phyloP scores from a whole-genome alignment of 208 protist species.

The Trichomonas gallinae region DNA sequence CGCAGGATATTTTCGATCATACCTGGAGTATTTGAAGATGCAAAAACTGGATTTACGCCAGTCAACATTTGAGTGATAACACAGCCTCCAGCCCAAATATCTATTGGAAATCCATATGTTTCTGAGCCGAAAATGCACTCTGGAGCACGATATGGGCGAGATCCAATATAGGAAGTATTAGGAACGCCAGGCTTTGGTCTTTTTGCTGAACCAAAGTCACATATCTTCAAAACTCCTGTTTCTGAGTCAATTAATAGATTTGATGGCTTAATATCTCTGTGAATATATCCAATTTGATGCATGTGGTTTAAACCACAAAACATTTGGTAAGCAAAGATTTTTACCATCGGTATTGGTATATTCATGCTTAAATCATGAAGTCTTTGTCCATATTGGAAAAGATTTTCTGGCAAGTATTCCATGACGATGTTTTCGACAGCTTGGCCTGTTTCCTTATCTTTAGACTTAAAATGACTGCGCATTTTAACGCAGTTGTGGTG shows the following conservation, averaged over 20 bases:
- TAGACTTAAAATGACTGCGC: not conserved
- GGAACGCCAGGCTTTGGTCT: slow-evolving; percentile 53
- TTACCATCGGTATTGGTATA: not conserved
- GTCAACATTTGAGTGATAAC: slow-evolving; percentile 93
- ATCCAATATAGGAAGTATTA: slow-evolving; percentile 77
- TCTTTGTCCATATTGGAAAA: slow-evolving; percentile 62
- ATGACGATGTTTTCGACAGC: slow-evolving; percentile 93
- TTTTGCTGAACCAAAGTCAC: slow-evolving; percentile 73
- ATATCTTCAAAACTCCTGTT: slow-evolving; percentile 70
- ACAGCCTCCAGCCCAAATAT: slow-evolving; percentile 73
- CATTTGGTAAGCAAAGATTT: slow-evolving; percentile 84
- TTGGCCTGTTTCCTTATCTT: slow-evolving; percentile 45
- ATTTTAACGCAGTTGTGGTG: not conserved
- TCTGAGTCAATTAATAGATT: slow-evolving; percentile 67
- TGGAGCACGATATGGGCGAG: slow-evolving; percentile 72
- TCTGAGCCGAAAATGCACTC: slow-evolving; percentile 74
- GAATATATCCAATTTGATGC: slow-evolving; percentile 69
- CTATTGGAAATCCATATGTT: slow-evolving; percentile 71
- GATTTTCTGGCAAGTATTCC: slow-evolving; percentile 88
- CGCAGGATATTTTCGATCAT: not conserved
- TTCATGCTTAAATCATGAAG: slow-evolving; percentile 61
- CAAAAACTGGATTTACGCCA: slow-evolving; percentile 75
- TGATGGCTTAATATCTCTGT: slow-evolving; percentile 80
- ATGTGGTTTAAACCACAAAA: slow-evolving; percentile 80
- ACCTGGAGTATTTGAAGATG: slow-evolving; percentile 59